Percentiles rank a stretch among this genome's conserved stretches.
phyloP scores from a whole-genome alignment of 2,329 filamentous ascomycete genomes.

The Colletotrichum somersetense region DNA sequence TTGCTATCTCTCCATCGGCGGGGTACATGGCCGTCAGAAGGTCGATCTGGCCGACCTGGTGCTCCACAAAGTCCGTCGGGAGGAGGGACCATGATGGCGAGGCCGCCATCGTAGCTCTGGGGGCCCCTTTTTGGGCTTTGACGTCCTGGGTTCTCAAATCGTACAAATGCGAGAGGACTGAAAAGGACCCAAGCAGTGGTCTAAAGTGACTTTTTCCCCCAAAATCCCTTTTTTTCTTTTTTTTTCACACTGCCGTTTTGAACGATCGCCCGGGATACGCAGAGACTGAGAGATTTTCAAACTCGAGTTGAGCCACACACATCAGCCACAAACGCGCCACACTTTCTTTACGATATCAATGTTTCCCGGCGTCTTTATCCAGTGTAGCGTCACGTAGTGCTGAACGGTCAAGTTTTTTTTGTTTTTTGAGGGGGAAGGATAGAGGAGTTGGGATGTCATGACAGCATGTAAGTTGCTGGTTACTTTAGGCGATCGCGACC shows the following conservation, averaged over 20 bases:
- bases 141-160: not conserved
- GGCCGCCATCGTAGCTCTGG: conserved; percentile 14
- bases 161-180: not conserved
- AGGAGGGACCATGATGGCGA: conserved; percentile 45
- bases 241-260: too few species aligned
- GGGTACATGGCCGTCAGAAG: conserved; percentile 67
- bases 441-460: too few species aligned
- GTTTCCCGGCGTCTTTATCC: not conserved
- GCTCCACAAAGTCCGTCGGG: conserved; percentile 59
- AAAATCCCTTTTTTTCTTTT: not conserved
- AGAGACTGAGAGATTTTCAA: conserved; percentile 15
- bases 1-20: conserved; percentile 47
- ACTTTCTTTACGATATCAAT: not conserved
- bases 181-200: not conserved
- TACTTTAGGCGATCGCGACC: not conserved
- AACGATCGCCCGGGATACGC: not conserved
- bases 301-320: conserved; percentile 4
- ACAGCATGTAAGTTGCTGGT: not conserved
- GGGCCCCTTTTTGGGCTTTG: too few species aligned
- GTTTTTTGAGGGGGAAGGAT: not conserved
- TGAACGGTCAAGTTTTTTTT: not conserved
- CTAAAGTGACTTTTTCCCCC: not conserved
- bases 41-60: conserved; percentile 63
- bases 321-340: conserved; percentile 23
- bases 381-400: not conserved